Base-by-base conservation (phyloP, 345 rosid genomes). In the Hevea brasiliensis region DNA sequence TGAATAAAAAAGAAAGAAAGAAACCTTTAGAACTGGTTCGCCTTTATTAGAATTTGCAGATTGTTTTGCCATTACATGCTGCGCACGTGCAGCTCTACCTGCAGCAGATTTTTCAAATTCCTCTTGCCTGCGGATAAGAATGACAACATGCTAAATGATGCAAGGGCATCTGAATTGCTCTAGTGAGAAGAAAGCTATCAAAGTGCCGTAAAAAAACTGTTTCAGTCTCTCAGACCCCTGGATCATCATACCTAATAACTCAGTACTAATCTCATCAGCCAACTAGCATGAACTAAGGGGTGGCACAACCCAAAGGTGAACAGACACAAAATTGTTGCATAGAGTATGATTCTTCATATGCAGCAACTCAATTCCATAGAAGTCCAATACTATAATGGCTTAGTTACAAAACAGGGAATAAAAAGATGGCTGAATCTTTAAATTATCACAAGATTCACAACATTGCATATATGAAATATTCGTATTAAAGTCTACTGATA, bases 71-170 rank as follows among this genome's bases (percentile, higher is more conserved):
- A 86, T 84, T 23, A 76, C 89, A 68, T 90, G 83, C 66, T 92
- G 97, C 42, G 97, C 95, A 26, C 87, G 86, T 1, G 98, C 97
- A 68, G 97, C 98, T 80, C 87, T 92, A 73, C 98, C 98, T 0
- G 87, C 91, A 29, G 98, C 95, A 35, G 98, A 94, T 70, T 92
- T 90, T 35, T 94, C 90, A 65, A 90, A 92, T 57, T 90, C 73
- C 74, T 87, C 97, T 79, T 92, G 92, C 83, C 98, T 94, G 95
- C 71, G 74, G 74, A 37, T 32, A 59, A 17, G 3, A 32, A 60
- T 15, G 40, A 55, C 7, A 51, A 37, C 50, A 62, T 54, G 37
- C 7, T 23, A 53, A 62, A 37, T 54, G 29, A 7, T 51, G 7
- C 15, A 24, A 40, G 26, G 15, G 32, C 59, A 50, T 37, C n/a